Evolutionary conservation across 345 rosid species (phyloP).

Genomic region (Arabidopsis suecica): DNA sequence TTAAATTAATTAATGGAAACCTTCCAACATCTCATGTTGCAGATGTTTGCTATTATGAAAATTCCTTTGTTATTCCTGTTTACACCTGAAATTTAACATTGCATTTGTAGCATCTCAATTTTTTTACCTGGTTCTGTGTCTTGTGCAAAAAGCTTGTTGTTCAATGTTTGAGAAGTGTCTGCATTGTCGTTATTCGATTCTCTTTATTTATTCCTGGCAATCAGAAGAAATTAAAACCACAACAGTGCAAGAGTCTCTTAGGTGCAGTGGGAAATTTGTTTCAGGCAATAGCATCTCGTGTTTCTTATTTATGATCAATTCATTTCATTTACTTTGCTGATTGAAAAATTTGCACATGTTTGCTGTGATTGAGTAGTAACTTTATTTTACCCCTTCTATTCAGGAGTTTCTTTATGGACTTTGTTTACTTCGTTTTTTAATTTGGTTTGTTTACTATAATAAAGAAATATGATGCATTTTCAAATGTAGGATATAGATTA

Average conservation of each 20-base stretch:
- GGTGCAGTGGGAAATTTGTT: conserved; percentile 30
- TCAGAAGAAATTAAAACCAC: conserved; percentile 2
- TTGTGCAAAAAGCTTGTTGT: conserved; percentile 17
- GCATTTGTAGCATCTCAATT: conserved; percentile 18
- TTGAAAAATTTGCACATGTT: conserved; percentile 22
- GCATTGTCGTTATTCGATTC: conserved; percentile 8
- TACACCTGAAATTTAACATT: conserved; percentile 8
- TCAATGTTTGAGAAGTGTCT: conserved; percentile 24
- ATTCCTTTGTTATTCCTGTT: conserved; percentile 3
- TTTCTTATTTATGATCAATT: conserved; percentile 23
- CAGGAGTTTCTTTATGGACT: conserved; percentile 3
- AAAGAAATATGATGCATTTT: conserved; percentile 16
- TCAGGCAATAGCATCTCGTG: conserved; percentile 10
- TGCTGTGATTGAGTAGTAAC: not conserved
- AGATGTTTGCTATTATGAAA: conserved; percentile 28
- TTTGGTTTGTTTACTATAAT: not conserved
- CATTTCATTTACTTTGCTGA: conserved; percentile 8
- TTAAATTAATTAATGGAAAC: conserved; percentile 11
- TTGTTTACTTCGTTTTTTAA: not conserved
- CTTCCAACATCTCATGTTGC: conserved; percentile 32
- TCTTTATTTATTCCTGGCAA: conserved; percentile 12
- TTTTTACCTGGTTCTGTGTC: conserved; percentile 15
- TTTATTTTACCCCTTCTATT: conserved; percentile 11
- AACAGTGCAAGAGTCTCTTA: not conserved
- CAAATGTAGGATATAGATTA: conserved; percentile 8